Conservation (phyloP, 2,329 filamentous ascomycete species). For the Aspergillus sp. region DNA sequence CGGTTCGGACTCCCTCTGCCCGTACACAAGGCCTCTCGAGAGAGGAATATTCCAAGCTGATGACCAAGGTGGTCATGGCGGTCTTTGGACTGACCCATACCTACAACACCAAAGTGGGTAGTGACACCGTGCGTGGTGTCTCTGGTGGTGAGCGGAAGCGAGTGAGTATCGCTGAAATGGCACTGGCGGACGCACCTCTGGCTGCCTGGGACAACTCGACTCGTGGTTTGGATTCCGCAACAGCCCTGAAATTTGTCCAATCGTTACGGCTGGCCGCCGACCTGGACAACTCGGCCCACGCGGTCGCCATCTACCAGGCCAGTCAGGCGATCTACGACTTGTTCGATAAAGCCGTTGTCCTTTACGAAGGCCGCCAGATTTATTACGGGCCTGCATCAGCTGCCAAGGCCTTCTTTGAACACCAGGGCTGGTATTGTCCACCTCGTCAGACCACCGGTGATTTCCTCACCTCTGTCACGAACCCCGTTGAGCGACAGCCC, state of each 20-base stretch:
- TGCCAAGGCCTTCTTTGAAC: slow-evolving; percentile 64
- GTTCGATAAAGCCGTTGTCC: slow-evolving; percentile 67
- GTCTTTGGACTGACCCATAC: slow-evolving; percentile 48
- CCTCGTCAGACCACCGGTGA: slow-evolving; percentile 64
- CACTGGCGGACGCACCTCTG: slow-evolving; percentile 42
- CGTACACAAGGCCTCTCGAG: slow-evolving; percentile 27
- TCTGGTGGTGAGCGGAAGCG: slow-evolving; percentile 60
- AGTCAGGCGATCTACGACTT: slow-evolving; percentile 42
- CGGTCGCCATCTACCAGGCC: slow-evolving; percentile 52
- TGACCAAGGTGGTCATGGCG: slow-evolving; percentile 42
- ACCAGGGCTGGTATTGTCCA: slow-evolving; percentile 65
- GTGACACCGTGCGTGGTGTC: slow-evolving; percentile 58
- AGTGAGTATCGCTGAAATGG: slow-evolving; percentile 57
- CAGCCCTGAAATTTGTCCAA: slow-evolving; percentile 53
- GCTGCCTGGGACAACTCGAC: slow-evolving; percentile 45
- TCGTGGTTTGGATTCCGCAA: slow-evolving; percentile 48
- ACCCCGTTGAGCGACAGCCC: slow-evolving; percentile 55
- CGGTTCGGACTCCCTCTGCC: slow-evolving; percentile 51
- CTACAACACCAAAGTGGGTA: slow-evolving; percentile 42
- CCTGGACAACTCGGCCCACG: slow-evolving; percentile 43
- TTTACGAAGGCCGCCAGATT: slow-evolving; percentile 72
- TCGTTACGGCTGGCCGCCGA: slow-evolving; percentile 47
- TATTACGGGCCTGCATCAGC: slow-evolving; percentile 62
- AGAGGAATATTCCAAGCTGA: slow-evolving; percentile 39
- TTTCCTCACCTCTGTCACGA: slow-evolving; percentile 66